Base-by-base conservation (phyloP, 192 early-diverging fungal genomes). In the Umbelopsis sp. region DNA sequence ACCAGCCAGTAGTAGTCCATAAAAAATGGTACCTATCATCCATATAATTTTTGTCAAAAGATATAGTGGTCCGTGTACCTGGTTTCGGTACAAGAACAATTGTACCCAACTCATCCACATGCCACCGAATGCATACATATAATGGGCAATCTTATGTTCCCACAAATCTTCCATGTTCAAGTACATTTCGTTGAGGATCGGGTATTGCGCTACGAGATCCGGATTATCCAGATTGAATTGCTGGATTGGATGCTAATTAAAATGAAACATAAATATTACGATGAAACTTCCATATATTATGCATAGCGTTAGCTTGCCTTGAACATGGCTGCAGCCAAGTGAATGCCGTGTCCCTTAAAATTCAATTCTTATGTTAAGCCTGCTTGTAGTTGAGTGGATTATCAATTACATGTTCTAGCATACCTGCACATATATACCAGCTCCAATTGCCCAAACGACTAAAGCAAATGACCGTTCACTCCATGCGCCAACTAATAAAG, bases 81-180 rank as follows among this genome's bases (percentile, higher is more conserved):
- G 84, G 7, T 73, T 72, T 18, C 81, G 77, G 68, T 81, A 85
- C 0, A 78, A 74, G 51, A 81, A 71, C 37, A 82, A 68, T 46
- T 83, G 79, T 46, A 65, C 80, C 84, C 84, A 85, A 2, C 72
- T 72, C 84, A 85, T 85, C n/a, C 78, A 74, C 66, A 82, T 51
- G 0, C 77, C 84, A 10, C 84, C 84, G 9, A 79, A 71, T 4
- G 84, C 84, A 70, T 85, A 85, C 77, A 85, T 78, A 27, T 85
- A 85, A 71, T 85, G 84, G 1, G 79, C 82, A 52, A 83, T 71
- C 7, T 64, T 74, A 47, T 85, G 84, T 41, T 85, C 84, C 81
- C 80, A 85, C n/a, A 73, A 67, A 51, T 83, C 78, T 37, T 80
- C 74, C 67, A 85, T 85, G 27, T 83, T 64, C 35, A 78, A 45